These are phyloP conservation scores for Smithsoniella earleae DNA, from an alignment of 163 green algal species.

Conservation along the genomic window DNA sequence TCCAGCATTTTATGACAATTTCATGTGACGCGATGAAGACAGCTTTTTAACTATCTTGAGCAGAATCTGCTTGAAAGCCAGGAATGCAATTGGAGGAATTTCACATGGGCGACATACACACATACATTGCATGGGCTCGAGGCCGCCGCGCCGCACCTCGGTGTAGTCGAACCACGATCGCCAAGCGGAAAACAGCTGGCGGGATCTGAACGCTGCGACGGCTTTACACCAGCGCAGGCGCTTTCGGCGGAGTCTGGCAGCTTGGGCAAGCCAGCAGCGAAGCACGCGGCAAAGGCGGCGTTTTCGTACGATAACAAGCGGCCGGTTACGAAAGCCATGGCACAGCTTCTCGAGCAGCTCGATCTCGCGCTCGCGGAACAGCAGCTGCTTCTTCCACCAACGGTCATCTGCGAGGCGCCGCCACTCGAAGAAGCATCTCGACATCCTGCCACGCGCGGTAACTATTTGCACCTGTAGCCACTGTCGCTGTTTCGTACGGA, in stretches of 20 bases:
- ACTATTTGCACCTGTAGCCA: conserved; percentile 41
- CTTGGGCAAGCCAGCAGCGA: conserved; percentile 2
- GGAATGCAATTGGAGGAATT: no score
- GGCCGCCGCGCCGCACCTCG: neutral
- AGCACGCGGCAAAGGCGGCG: conserved; percentile 33
- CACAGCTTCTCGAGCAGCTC: conserved; percentile 36
- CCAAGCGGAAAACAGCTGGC: conserved; percentile 28
- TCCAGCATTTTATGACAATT: no score
- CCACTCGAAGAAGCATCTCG: conserved; percentile 56
- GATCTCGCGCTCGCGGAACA: conserved; percentile 49
- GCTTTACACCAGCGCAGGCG: neutral
- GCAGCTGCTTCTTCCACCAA: conserved; percentile 64
- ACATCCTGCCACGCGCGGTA: conserved; percentile 42
- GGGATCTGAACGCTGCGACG: neutral
- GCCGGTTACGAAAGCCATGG: conserved; percentile 40
- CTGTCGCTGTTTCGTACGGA: neutral
- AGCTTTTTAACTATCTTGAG: no score
- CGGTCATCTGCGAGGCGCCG: conserved; percentile 44
- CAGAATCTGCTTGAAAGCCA: no score
- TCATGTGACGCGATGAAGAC: no score
- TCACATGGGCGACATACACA: no score
- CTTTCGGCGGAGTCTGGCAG: conserved; percentile 4
- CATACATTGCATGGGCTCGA: no score
- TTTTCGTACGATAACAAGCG: conserved; percentile 30
- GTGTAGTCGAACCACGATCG: conserved; percentile 17